phyloP scores from a whole-genome alignment of 2,329 filamentous ascomycete genomes.

The Escovopsis sp. region DNA sequence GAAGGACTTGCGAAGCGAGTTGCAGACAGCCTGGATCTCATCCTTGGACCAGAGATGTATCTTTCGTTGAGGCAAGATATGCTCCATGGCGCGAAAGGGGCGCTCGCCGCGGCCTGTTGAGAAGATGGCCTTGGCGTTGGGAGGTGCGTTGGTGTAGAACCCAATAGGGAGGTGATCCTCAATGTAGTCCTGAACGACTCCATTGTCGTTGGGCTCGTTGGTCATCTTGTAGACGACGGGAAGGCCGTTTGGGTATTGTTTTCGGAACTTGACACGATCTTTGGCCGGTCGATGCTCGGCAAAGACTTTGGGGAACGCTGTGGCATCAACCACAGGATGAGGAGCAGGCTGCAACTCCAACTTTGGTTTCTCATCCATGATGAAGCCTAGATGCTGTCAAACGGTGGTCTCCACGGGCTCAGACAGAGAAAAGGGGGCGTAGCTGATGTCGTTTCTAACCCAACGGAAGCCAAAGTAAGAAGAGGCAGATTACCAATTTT shows the following conservation, averaged over 20 bases:
- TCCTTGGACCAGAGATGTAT: slow-evolving; percentile 24
- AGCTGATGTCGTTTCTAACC: neutral
- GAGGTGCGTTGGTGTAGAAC: slow-evolving; percentile 23
- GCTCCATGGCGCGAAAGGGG: slow-evolving; percentile 15
- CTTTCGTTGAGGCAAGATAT: slow-evolving; percentile 14
- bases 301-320: slow-evolving; percentile 9
- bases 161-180: slow-evolving; percentile 22
- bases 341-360: slow-evolving; percentile 4
- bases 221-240: slow-evolving; percentile 21
- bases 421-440: neutral
- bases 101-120: slow-evolving; percentile 21
- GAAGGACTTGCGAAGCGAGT: slow-evolving; percentile 22
- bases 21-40: slow-evolving; percentile 24
- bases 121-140: slow-evolving; percentile 21
- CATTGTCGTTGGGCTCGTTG: slow-evolving; percentile 10
- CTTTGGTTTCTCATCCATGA: slow-evolving; percentile 6
- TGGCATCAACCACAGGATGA: slow-evolving; percentile 7
- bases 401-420: neutral
- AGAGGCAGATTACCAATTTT: no score
- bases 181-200: slow-evolving; percentile 16
- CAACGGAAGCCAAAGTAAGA: neutral
- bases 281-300: slow-evolving; percentile 12
- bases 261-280: slow-evolving; percentile 13
- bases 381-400: neutral
- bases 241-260: slow-evolving; percentile 22